Evolutionary conservation across 2,329 filamentous ascomycete species (phyloP).

Genomic region (Albifimbria verrucaria): DNA sequence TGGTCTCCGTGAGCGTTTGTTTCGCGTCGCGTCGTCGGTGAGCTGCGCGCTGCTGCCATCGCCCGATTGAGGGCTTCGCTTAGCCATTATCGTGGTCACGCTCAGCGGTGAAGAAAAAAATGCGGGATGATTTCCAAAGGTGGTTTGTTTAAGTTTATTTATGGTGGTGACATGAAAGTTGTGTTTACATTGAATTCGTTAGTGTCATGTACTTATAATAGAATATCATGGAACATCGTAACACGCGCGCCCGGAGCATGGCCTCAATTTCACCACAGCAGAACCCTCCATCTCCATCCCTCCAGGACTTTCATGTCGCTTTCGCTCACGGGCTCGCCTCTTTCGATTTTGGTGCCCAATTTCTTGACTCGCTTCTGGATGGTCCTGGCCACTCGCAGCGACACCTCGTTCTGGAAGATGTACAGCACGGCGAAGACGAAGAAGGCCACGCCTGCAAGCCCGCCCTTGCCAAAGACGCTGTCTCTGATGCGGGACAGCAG

Average conservation of each 20-base stretch:
- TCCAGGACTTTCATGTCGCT: slow-evolving; percentile 46
- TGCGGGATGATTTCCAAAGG: too few relatives aligned
- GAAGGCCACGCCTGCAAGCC: slow-evolving; percentile 47
- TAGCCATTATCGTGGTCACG: neutral
- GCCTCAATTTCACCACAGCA: slow-evolving; percentile 37
- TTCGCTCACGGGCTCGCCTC: slow-evolving; percentile 42
- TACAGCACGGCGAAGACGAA: slow-evolving; percentile 56
- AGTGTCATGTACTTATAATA: slow-evolving; percentile 27
- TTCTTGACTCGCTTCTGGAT: slow-evolving; percentile 47
- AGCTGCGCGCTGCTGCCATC: neutral
- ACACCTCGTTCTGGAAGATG: slow-evolving; percentile 57
- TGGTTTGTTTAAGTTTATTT: slow-evolving; percentile 1
- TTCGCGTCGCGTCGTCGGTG: neutral
- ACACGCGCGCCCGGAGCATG: neutral
- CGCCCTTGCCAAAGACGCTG: slow-evolving; percentile 39
- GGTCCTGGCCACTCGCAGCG: slow-evolving; percentile 51
- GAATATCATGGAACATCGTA: slow-evolving; percentile 11
- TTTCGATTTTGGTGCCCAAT: slow-evolving; percentile 44
- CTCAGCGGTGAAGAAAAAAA: too few relatives aligned
- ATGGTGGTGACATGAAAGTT: slow-evolving; percentile 6
- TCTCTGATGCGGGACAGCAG: slow-evolving; percentile 48
- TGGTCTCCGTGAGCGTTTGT: neutral
- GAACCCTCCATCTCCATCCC: slow-evolving; percentile 56
- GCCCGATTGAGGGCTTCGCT: neutral
- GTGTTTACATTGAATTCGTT: slow-evolving; percentile 21